Evolutionary conservation across 257 asterid species (phyloP), one percentile per base, ranked within the genome.

Genomic region (Fraxinus anomala): DNA sequence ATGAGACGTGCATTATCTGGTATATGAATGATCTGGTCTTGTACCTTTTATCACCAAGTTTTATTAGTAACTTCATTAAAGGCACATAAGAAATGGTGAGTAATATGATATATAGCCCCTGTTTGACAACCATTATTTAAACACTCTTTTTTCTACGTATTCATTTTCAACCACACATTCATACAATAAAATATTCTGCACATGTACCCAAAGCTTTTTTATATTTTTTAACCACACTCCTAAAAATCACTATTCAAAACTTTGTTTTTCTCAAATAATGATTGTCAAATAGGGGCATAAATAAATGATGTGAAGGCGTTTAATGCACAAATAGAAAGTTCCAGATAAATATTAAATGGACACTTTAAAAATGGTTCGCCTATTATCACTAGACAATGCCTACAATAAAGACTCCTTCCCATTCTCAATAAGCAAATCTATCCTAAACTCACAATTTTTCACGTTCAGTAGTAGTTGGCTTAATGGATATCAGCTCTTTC

Each of bases 1-100:
- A 92, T 92, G 91, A 83, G 96, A 16, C 93, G 97, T 73, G 97
- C 97, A 76, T 85, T 92, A 78, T 81, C 97, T 82, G 96, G 97
- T 89, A 76, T 33, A 84, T 74, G 37, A 68, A 39, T 61, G 24
- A 12, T 72, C 26, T 81, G 34, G 63, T 75, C 47, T 63, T 77
- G 68, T 49, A 4, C 6, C 33, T 72, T 67, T 66, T 63, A 28
- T 79, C 75, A 54, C 72, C 40, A 65, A 19, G 73, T 31, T 72
- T 69, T 73, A 33, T 65, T 71, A 17, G 74, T 44, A 61, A 40
- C 59, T 39, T 78, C 73, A 77, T 34, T 80, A 67, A 49, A 39
- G 70, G 76, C 63, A 51, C 72, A 51, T 13, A 37, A 68, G 66
- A 19, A 44, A 47, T 74, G 70, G 28, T 59, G 77, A 59, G 65